Percentiles rank a stretch among this genome's conserved stretches.
Evolutionary conservation across 2,329 filamentous ascomycete species (phyloP).

Genomic region (Didymosphaeria variabile): DNA sequence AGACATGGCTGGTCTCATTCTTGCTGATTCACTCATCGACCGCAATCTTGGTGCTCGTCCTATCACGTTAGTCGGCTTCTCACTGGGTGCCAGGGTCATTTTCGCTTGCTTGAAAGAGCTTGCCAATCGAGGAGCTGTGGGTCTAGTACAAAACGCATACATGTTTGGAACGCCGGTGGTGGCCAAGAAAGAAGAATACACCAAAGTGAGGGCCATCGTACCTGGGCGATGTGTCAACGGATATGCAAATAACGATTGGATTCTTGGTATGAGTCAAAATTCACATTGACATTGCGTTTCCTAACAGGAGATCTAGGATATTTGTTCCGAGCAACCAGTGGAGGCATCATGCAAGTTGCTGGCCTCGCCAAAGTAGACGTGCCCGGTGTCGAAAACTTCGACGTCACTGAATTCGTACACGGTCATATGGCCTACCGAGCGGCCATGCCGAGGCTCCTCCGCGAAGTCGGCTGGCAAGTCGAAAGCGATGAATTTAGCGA

Average conservation of each 20-base stretch:
- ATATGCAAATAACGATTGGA: conserved; percentile 96
- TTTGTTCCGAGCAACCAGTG: conserved; percentile 91
- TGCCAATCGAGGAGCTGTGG: conserved; percentile 81
- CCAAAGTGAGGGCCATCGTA: conserved; percentile 82
- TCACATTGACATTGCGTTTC: not conserved
- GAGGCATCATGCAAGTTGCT: conserved; percentile 87
- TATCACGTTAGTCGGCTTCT: conserved; percentile 94
- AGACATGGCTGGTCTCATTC: conserved; percentile 85
- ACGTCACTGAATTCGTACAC: conserved; percentile 84
- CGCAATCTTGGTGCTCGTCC: conserved; percentile 90
- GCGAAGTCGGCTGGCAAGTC: conserved; percentile 89
- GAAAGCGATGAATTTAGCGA: conserved; percentile 94
- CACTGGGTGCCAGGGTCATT: conserved; percentile 89
- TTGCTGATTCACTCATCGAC: conserved; percentile 93
- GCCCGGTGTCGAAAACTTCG: conserved; percentile 86
- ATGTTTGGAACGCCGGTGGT: conserved; percentile 93
- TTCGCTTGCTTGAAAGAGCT: conserved; percentile 91
- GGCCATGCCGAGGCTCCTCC: conserved; percentile 87
- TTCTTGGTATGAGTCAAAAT: conserved; percentile 66
- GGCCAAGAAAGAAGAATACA: conserved; percentile 88
- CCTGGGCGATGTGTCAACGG: conserved; percentile 94
- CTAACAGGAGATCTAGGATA: conserved; percentile 63
- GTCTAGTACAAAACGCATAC: conserved; percentile 93
- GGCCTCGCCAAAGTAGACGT: conserved; percentile 82
- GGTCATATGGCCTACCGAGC: conserved; percentile 97